Evolutionary conservation across 2,329 filamentous ascomycete genomes (phyloP).

Genomic region (Davidsoniella neocaledoniae): DNA sequence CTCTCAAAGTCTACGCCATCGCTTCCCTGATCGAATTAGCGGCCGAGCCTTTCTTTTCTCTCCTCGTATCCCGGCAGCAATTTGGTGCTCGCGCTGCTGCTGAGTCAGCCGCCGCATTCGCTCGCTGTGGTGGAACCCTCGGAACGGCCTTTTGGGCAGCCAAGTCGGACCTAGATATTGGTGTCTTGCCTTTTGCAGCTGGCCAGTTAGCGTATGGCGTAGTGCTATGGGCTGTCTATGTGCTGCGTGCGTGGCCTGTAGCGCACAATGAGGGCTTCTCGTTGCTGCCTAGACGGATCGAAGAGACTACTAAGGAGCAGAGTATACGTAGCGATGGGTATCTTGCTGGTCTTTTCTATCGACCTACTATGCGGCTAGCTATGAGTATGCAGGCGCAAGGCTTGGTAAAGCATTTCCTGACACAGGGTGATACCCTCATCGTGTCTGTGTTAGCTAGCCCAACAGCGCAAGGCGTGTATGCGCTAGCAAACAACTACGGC

Average conservation of each 20-base stretch:
- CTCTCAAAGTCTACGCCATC: slow-evolving; percentile 37
- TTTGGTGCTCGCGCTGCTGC: slow-evolving; percentile 68
- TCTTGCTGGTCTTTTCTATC: slow-evolving; percentile 46
- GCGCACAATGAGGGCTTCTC: slow-evolving; percentile 48
- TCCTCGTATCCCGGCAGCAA: slow-evolving; percentile 64
- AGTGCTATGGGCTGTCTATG: slow-evolving; percentile 54
- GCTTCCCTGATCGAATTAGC: slow-evolving; percentile 57
- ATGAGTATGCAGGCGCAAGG: slow-evolving; percentile 78
- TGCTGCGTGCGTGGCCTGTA: slow-evolving; percentile 39
- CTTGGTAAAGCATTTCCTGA: slow-evolving; percentile 79
- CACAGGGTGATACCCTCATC: slow-evolving; percentile 83
- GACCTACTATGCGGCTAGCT: slow-evolving; percentile 53
- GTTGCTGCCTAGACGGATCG: slow-evolving; percentile 31
- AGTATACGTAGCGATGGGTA: slow-evolving; percentile 23
- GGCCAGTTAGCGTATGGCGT: slow-evolving; percentile 67
- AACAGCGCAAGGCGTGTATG: slow-evolving; percentile 76
- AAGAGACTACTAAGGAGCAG: slow-evolving; percentile 1
- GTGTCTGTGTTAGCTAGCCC: slow-evolving; percentile 63
- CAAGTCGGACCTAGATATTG: slow-evolving; percentile 34
- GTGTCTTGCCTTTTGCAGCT: slow-evolving; percentile 74
- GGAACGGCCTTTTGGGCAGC: slow-evolving; percentile 49
- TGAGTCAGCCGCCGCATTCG: slow-evolving; percentile 66
- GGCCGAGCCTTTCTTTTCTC: slow-evolving; percentile 76
- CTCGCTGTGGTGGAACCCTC: slow-evolving; percentile 62
- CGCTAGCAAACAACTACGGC: slow-evolving; percentile 86